Base-by-base conservation (phyloP, 2,329 filamentous ascomycete genomes). In the Cladophialophora immunda region DNA sequence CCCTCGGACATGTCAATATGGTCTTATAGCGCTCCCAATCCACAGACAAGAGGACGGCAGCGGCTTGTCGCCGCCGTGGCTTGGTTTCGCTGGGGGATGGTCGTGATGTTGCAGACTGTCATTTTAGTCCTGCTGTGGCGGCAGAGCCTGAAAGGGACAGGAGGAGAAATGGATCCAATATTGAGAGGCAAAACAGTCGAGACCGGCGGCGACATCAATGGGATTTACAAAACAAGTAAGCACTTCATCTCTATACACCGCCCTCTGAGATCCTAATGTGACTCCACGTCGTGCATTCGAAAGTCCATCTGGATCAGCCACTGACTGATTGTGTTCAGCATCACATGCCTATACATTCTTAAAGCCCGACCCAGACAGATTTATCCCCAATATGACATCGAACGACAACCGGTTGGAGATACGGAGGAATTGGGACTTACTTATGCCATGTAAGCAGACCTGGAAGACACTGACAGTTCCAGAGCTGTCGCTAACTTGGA, bases 131-230 rank as follows among this genome's bases (percentile, higher is more conserved):
- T 77, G 17, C 27, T 75, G 15, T 62, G 65, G 22, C 58, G 57
- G 2, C 69, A 38, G 9, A 27, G 19, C 29, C 25, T 6, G 50
- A 45, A 6, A 45, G 50, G 50, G 2, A 11, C 38, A 70, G 59
- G 72, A 72, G 56, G 60, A n/a, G 58, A 66, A 50, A 50, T 11
- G 9, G 62, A 64, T n/a, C 29, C 38, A 17, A 32, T 32, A 11
- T 54, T 66, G 15, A 62, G 30, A 41, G 60, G 58, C 29, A 62
- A 62, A 32, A 59, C 62, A 17, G 64, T 69, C 9, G 76, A 77
- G 65, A 76, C 75, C 0, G 76, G 76, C 19, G 75, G 71, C n/a
- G 75, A 78, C 73, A 70, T 77, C 15, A 77, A 77, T 69, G 75
- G 75, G 2, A 47, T 78, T 5, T 77, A 75, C 56, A 65, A 74